These are phyloP conservation scores for Helicostylum pulchrum DNA, from an alignment of 192 early-diverging fungal genomes.

Conservation along the genomic window DNA sequence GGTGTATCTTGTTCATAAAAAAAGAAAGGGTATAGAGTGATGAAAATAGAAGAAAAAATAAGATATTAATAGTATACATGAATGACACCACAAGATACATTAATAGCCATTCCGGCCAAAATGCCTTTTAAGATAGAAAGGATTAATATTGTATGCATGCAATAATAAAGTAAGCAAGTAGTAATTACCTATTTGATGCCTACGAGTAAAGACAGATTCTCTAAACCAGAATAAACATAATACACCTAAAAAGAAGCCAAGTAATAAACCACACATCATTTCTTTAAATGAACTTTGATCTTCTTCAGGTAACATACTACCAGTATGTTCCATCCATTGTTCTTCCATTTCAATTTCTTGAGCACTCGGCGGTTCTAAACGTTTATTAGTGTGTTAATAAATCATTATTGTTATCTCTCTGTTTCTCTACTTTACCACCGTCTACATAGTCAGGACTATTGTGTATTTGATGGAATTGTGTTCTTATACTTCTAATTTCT, in stretches of 20 bases:
- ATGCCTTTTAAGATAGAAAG: constrained; percentile 33
- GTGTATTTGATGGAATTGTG: constrained; percentile 49
- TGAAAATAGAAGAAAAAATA: not conserved
- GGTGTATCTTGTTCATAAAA: no score
- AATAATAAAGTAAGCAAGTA: no score
- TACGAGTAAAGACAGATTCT: constrained; percentile 49
- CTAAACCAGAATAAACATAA: constrained; percentile 52
- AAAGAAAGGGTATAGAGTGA: no score
- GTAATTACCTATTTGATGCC: constrained; percentile 47
- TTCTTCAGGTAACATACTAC: constrained; percentile 51
- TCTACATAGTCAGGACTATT: constrained; percentile 28
- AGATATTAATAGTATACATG: constrained; percentile 48
- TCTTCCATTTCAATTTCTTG: constrained; percentile 41
- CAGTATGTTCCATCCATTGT: constrained; percentile 52
- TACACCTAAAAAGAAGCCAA: constrained; percentile 55
- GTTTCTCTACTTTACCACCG: constrained; percentile 18
- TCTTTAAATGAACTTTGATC: constrained; percentile 48
- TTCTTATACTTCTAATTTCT: constrained; percentile 50
- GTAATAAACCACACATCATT: constrained; percentile 51
- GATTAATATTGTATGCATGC: not conserved
- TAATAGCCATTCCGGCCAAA: constrained; percentile 45
- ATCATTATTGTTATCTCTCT: no score
- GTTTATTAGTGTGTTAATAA: not conserved
- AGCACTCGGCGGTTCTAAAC: constrained; percentile 10
- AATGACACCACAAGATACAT: constrained; percentile 44